Percentiles rank a stretch among this genome's conserved stretches.
phyloP scores from a whole-genome alignment of 495 filamentous ascomycete genomes.

The Neurospora sp. region DNA sequence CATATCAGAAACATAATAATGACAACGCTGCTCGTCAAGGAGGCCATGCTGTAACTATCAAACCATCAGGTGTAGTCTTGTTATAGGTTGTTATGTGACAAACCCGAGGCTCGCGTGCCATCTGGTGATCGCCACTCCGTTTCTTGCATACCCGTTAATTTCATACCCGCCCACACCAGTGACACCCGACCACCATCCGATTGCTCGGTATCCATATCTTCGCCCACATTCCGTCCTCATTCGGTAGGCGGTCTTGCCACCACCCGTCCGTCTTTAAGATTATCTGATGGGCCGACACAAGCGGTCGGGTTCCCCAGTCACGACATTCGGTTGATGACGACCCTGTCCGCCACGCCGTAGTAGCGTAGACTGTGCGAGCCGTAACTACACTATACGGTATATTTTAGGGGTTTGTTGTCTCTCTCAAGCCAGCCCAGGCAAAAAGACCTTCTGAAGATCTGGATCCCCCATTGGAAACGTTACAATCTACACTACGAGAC shows the following conservation, averaged over 20 bases:
- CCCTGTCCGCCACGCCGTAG: not conserved
- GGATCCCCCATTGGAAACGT: not conserved
- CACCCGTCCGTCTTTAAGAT: not conserved
- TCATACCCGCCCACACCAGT: not conserved
- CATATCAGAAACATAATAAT: not conserved
- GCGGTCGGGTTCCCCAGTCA: not conserved
- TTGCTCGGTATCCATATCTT: not conserved
- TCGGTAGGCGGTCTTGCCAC: not conserved
- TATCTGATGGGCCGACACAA: not conserved
- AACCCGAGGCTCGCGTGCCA: not conserved
- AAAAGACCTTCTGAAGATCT: not conserved
- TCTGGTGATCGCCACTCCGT: not conserved
- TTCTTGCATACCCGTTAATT: not conserved
- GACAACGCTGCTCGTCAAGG: not conserved
- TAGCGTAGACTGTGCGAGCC: not conserved
- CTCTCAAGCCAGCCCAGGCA: not conserved
- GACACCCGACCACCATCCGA: too few relatives aligned
- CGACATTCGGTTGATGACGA: not conserved
- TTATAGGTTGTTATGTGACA: not conserved
- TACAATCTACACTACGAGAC: not conserved
- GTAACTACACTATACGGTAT: not conserved
- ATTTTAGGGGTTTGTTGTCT: not conserved
- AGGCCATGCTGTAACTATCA: not conserved
- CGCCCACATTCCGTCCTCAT: not conserved
- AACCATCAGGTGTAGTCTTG: not conserved